phyloP scores from a whole-genome alignment of 257 asterid species.

The Solanum lycopersicoides region DNA sequence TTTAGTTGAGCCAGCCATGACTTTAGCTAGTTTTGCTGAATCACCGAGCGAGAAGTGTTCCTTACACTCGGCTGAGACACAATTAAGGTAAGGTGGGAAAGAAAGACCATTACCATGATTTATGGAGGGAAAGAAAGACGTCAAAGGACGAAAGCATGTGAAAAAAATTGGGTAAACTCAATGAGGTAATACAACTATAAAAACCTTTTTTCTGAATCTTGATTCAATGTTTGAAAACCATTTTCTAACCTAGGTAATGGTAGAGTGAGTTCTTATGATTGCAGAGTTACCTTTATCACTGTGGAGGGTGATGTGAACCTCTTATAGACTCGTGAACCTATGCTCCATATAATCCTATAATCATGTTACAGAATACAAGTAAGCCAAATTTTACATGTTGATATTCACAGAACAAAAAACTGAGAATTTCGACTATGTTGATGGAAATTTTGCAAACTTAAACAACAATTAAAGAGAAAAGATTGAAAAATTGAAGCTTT shows the following conservation, averaged over 20 bases:
- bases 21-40: background rate
- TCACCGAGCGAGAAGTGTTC: background rate
- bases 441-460: background rate
- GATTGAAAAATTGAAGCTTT: background rate
- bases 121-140: background rate
- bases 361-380: conserved; percentile 11
- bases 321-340: conserved; percentile 68
- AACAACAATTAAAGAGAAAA: background rate
- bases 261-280: background rate
- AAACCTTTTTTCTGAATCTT: background rate
- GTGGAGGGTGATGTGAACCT: conserved; percentile 73
- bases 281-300: conserved; percentile 57
- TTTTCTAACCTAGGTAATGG: background rate
- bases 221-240: background rate
- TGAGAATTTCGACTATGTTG: background rate
- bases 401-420: background rate
- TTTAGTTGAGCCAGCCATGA: background rate
- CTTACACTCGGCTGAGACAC: background rate
- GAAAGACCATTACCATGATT: background rate
- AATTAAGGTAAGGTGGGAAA: background rate
- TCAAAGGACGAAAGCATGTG: background rate
- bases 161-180: background rate
- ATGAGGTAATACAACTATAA: background rate
- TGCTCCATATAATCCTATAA: conserved; percentile 87
- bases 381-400: background rate